Evolutionary conservation across 345 rosid species (phyloP).

Genomic region (Hirschfeldia incana): DNA sequence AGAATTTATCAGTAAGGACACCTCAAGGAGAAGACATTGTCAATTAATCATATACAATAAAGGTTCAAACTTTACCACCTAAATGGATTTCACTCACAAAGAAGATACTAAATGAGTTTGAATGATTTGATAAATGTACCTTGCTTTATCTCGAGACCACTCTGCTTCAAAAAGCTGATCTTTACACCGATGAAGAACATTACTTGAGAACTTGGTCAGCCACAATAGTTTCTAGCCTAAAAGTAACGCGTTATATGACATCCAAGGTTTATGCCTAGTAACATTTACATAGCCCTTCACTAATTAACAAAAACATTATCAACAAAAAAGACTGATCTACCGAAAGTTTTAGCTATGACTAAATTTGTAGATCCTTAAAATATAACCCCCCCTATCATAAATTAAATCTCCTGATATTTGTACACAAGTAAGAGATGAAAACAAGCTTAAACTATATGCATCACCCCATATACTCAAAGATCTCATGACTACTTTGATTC

Average conservation of each 20-base stretch:
- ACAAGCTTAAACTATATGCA: neutral
- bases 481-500: neutral
- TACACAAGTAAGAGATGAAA: too few species aligned
- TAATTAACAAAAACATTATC: neutral
- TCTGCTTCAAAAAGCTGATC: neutral
- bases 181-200: neutral
- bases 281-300: neutral
- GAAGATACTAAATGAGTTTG: neutral
- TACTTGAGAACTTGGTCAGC: conserved; percentile 3
- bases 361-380: too few species aligned
- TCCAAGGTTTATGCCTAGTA: neutral
- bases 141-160: neutral
- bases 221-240: neutral
- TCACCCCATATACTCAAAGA: neutral
- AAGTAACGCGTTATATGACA: conserved; percentile 6
- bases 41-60: neutral
- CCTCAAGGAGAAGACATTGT: neutral
- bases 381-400: too few species aligned
- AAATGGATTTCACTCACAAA: neutral
- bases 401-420: too few species aligned
- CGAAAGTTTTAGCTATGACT: too few species aligned
- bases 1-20: conserved; percentile 3
- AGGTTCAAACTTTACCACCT: neutral
- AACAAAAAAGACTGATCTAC: neutral
- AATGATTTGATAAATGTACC: conserved; percentile 17